These are phyloP conservation scores for Selenicereus undatus DNA, from an alignment of 148 eudicot species.

Conservation along the genomic window DNA sequence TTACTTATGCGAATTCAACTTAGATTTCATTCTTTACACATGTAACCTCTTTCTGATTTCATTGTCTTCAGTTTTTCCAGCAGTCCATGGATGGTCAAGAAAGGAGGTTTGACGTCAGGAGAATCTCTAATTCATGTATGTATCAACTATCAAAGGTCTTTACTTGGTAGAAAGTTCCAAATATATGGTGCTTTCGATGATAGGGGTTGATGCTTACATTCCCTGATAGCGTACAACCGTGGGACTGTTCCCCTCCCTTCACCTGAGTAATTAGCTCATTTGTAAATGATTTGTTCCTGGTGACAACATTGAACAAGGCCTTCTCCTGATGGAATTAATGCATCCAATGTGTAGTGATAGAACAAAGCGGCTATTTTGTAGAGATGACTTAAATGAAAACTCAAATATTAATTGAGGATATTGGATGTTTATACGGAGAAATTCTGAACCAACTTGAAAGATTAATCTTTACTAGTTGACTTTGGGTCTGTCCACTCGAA, in stretches of 20 bases:
- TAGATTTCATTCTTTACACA: conserved; percentile 3
- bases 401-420: background rate
- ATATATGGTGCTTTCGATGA: conserved; percentile 7
- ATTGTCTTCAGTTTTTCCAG: conserved; percentile 78
- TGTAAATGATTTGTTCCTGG: no score
- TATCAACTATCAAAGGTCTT: background rate
- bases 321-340: background rate
- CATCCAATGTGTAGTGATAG: background rate
- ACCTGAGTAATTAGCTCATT: no score
- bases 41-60: background rate
- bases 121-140: conserved; percentile 93
- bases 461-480: background rate
- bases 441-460: background rate
- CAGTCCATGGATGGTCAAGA: conserved; percentile 86
- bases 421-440: background rate
- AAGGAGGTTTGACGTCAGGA: conserved; percentile 67
- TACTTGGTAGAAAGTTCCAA: background rate
- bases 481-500: background rate
- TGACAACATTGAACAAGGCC: no score
- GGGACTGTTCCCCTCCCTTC: background rate
- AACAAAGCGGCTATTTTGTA: background rate
- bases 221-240: background rate
- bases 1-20: background rate
- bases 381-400: background rate
- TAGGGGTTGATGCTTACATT: background rate